Conservation (phyloP, 108 stramenopile species). For the Cyclostephanos invisitatus region DNA sequence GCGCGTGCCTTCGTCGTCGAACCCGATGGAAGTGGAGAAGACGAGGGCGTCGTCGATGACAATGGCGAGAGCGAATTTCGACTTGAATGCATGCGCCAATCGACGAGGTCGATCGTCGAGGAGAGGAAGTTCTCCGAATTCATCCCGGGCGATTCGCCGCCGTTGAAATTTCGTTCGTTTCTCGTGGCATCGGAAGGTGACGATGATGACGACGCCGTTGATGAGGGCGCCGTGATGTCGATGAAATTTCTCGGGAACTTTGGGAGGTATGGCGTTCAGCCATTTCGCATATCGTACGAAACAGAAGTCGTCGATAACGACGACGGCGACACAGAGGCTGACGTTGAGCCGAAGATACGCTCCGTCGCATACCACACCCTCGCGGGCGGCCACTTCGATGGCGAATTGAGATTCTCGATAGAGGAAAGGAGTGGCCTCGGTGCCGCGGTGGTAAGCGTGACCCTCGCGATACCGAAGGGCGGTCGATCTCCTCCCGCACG, state of each 20-base stretch:
- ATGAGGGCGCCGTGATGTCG: constrained; percentile 49
- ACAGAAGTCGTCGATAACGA: constrained; percentile 23
- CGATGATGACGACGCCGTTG: constrained; percentile 25
- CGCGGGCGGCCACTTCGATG: constrained; percentile 75
- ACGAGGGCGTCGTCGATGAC: constrained; percentile 21
- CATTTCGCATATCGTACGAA: constrained; percentile 48
- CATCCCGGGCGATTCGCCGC: constrained; percentile 29
- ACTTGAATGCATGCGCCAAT: constrained; percentile 38
- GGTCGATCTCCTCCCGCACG: constrained; percentile 46
- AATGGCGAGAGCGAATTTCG: constrained; percentile 21
- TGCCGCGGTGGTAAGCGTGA: constrained; percentile 39
- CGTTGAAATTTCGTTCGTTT: constrained; percentile 39
- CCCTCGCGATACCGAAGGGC: constrained; percentile 56
- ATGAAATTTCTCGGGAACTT: constrained; percentile 66
- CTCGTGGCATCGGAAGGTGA: constrained; percentile 24
- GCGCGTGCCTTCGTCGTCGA: constrained; percentile 20
- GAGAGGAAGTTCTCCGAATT: constrained; percentile 74
- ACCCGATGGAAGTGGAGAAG: constrained; percentile 5
- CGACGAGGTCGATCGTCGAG: constrained; percentile 46
- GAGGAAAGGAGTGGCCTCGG: constrained; percentile 29
- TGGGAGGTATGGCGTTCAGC: constrained; percentile 68
- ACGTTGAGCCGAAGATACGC: constrained; percentile 16
- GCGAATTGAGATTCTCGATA: constrained; percentile 59
- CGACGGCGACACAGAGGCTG: constrained; percentile 30
- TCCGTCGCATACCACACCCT: constrained; percentile 58